Base-by-base conservation (phyloP, 352 stramenopile genomes). In the Pythium utonaiense region DNA sequence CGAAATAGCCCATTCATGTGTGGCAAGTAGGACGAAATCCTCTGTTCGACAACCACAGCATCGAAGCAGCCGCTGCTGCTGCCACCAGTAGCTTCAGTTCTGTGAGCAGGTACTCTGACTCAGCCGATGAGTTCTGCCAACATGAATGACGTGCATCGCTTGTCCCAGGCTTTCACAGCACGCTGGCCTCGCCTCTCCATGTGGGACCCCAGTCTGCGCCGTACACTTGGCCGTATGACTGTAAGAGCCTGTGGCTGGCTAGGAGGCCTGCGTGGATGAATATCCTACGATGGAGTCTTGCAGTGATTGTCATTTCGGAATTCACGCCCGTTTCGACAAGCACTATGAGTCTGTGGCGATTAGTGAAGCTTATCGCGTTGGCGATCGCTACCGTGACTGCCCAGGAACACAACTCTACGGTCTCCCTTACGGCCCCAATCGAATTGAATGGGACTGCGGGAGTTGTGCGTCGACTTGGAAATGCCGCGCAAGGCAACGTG, bases 361-460 rank as follows among this genome's bases (percentile, higher is more conserved):
- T 17, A 16, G 34, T 16, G 34, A 41, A 41, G 34, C 7, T 41
- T 41, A 10, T 41, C 34, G 34, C 34, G 34, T 16, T 41, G 34
- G 34, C 34, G 34, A 41, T 41, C 34, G 34, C 34, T 16, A 41
- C 6, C n/a, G 34, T 41, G 34, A 10, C 10, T 41, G 34, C 34
- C 3, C 34, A 41, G 34, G 12, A 16, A 10, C 10, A 41, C 13
- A 41, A 41, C 34, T 41, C 34, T 16, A 41, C 34, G 34, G 34
- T 41, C 34, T 41, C 34, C 8, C n/a, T 16, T n/a, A 5, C 34
- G 34, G 12, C 12, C 13, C 34, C 34, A 17, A 16, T 16, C 34
- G 12, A 17, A 41, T 10, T 41, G 52, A 74, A 83, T 50, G 78
- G 70, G 17, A 86, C 76, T 1, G 71, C 72, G 25, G 34, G 34